phyloP scores from a whole-genome alignment of 176 grass and related monocot species.

The Miscanthus lutarioriparius region DNA sequence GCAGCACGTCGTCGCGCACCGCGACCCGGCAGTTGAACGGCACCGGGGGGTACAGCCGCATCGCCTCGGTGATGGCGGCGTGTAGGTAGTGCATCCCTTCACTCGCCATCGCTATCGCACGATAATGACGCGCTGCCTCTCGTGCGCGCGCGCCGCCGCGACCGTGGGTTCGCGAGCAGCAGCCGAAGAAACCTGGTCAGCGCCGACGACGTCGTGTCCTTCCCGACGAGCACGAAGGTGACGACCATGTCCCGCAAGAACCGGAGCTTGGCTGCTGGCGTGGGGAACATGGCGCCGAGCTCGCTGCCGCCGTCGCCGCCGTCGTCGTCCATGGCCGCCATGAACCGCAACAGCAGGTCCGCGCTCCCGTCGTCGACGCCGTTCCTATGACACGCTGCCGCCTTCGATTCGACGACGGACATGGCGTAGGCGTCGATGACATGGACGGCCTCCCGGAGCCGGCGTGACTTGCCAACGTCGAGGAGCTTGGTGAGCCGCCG shows the following conservation, averaged over 20 bases:
- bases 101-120: neutral
- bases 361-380: neutral
- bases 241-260: conserved; percentile 70
- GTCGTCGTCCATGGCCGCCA: conserved; percentile 57
- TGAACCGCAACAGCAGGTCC: conserved; percentile 73
- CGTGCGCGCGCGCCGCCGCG: conserved; percentile 45
- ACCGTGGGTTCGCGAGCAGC: conserved; percentile 50
- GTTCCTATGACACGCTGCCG: neutral
- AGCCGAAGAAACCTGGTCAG: conserved; percentile 90
- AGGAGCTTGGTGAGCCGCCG: conserved; percentile 40
- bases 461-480: conserved; percentile 54
- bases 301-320: neutral
- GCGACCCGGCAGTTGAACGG: conserved; percentile 52
- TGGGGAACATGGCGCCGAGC: conserved; percentile 53
- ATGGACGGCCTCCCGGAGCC: conserved; percentile 48
- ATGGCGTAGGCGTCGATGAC: conserved; percentile 51
- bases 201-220: conserved; percentile 59
- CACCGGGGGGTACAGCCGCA: conserved; percentile 78
- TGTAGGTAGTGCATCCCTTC: conserved; percentile 67
- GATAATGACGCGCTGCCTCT: conserved; percentile 34
- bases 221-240: conserved; percentile 73
- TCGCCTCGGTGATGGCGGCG: conserved; percentile 61
- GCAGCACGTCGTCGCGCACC: conserved; percentile 53
- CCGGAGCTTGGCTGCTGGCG: conserved; percentile 37
- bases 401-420: conserved; percentile 48